phyloP scores from a whole-genome alignment of 2,329 filamentous ascomycete genomes.

The Alternaria gaisen region DNA sequence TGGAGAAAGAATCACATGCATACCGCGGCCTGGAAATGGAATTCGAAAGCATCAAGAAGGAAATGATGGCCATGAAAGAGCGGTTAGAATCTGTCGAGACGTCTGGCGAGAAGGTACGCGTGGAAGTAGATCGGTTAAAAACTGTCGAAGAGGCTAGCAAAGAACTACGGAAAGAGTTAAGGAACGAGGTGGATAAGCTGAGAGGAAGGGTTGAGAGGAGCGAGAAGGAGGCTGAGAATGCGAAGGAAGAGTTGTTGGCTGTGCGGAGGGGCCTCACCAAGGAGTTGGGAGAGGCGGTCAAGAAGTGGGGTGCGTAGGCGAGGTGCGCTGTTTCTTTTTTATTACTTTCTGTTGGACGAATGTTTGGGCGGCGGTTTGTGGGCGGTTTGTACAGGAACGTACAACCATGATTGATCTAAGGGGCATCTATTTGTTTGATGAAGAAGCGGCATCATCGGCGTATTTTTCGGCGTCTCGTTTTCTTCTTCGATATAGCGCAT shows the following conservation, averaged over 20 bases:
- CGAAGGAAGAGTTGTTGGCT: slow-evolving; percentile 14
- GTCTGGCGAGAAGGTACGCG: slow-evolving; percentile 9
- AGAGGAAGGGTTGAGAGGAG: slow-evolving; percentile 15
- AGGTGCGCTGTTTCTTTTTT: background rate
- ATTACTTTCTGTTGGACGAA: background rate
- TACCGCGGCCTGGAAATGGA: slow-evolving; percentile 16
- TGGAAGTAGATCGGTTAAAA: slow-evolving; percentile 6
- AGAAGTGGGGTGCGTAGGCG: slow-evolving; percentile 17
- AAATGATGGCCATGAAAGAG: slow-evolving; percentile 23
- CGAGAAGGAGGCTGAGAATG: slow-evolving; percentile 17
- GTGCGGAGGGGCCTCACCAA: slow-evolving; percentile 13
- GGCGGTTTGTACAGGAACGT: background rate
- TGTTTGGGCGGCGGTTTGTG: background rate
- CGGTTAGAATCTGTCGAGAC: slow-evolving; percentile 15
- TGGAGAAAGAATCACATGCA: slow-evolving; percentile 17
- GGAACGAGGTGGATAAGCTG: slow-evolving; percentile 7
- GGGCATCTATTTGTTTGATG: background rate
- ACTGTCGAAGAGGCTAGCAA: slow-evolving; percentile 7
- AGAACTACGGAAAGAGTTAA: slow-evolving; percentile 11
- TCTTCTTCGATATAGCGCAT: background rate
- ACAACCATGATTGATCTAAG: background rate
- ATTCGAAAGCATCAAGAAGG: slow-evolving; percentile 7
- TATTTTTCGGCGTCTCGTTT: background rate
- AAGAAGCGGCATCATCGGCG: slow-evolving; percentile 6
- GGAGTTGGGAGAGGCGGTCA: slow-evolving; percentile 18